phyloP scores from a whole-genome alignment of 345 rosid species.

The Alliaria petiolata region DNA sequence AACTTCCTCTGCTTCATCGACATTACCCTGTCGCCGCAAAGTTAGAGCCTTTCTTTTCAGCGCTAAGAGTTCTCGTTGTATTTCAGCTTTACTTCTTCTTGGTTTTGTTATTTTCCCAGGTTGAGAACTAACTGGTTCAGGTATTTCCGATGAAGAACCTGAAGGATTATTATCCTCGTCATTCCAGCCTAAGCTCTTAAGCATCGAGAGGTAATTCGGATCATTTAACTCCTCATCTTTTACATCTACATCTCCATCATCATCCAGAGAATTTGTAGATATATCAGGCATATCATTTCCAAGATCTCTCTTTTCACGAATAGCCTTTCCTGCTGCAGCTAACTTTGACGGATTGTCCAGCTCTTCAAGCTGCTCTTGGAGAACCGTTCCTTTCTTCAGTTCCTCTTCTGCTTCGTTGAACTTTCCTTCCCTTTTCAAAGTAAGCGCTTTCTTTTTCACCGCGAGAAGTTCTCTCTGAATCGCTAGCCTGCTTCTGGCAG shows the following conservation, averaged over 20 bases:
- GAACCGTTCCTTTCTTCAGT: constrained; percentile 57
- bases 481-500: constrained; percentile 47
- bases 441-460: constrained; percentile 68
- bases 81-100: constrained; percentile 63
- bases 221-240: constrained; percentile 71
- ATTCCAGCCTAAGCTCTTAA: constrained; percentile 66
- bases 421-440: constrained; percentile 75
- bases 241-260: constrained; percentile 50
- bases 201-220: constrained; percentile 53
- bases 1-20: constrained; percentile 74
- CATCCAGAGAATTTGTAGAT: constrained; percentile 22
- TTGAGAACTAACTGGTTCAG: constrained; percentile 25
- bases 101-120: constrained; percentile 23
- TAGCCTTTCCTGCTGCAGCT: constrained; percentile 27
- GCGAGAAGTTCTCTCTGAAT: constrained; percentile 73
- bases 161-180: constrained; percentile 42
- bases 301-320: constrained; percentile 14
- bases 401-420: constrained; percentile 67
- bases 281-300: constrained; percentile 25
- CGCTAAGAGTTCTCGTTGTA: constrained; percentile 81
- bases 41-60: constrained; percentile 78
- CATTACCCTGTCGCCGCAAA: constrained; percentile 71
- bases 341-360: constrained; percentile 42
- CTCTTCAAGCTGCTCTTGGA: constrained; percentile 69
- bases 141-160: constrained; percentile 17